These are phyloP conservation scores for Ophiostoma novo-ulmi DNA, from an alignment of 2,329 filamentous ascomycete species.

Conservation along the genomic window DNA sequence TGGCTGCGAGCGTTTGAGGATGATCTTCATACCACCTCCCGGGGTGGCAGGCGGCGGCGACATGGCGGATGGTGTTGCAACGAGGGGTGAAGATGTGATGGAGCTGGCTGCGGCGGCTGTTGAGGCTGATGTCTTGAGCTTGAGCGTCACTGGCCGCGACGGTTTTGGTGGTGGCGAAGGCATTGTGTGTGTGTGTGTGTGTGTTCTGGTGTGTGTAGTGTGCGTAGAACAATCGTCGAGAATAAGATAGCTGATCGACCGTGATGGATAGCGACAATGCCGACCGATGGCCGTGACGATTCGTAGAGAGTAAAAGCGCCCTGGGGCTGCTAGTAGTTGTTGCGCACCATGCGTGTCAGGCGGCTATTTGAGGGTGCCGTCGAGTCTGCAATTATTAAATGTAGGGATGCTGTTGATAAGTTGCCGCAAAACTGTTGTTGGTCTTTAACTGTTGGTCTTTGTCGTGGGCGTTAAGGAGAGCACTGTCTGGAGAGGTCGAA, in stretches of 20 bases:
- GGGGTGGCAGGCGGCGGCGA: constrained; percentile 27
- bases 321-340: constrained; percentile 4
- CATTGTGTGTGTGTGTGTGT: constrained; percentile 20
- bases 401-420: not conserved
- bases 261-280: not conserved
- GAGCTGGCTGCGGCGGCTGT: constrained; percentile 9
- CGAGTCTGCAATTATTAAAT: not conserved
- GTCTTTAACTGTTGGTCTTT: not conserved
- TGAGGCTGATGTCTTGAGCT: constrained; percentile 23
- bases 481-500: not conserved
- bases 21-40: constrained; percentile 30
- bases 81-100: constrained; percentile 23
- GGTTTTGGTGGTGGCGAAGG: constrained; percentile 26
- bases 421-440: not conserved
- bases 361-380: not conserved
- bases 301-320: not conserved
- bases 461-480: not conserved
- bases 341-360: not conserved
- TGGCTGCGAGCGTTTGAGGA: constrained; percentile 30
- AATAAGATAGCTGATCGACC: not conserved
- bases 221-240: not conserved
- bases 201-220: not conserved
- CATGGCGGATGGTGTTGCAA: constrained; percentile 26
- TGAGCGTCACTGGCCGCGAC: constrained; percentile 26
- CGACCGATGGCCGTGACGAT: not conserved